Base-by-base conservation (phyloP, 371 early-diverging fungal genomes). In the Mucor velutinosus region DNA sequence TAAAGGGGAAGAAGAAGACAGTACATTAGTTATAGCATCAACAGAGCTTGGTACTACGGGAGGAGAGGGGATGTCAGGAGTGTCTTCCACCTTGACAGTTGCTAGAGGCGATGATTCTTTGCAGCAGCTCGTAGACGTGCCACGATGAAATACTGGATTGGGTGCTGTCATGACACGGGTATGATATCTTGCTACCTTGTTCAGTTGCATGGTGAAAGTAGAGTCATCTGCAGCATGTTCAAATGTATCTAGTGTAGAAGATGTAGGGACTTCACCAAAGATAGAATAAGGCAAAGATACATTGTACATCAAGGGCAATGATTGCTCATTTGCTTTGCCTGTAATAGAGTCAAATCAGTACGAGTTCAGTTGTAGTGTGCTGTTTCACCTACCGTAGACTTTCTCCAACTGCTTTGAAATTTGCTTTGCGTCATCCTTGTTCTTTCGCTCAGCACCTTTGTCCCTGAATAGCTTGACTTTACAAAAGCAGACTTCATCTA, bases 391-490 rank as follows among this genome's bases (percentile, higher is more conserved):
- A 64, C 73, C 70, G 39, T 70, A 63, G 8, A 63, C 60, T 29
- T 87, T 87, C 63, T 87, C 87, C 75, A 80, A 76, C 73, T 83
- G 82, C 65, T 86, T 86, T 51, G 84, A 81, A 37, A 87, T 74
- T 65, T 89, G 90, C 45, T 85, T 86, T 33, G 85, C 85, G 68
- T 89, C 88, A 58, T 89, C 90, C 71, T 89, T 89, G 65, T 88
- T 88, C 60, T 89, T 89, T 2, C 90, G 70, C 60, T 89, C 90
- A 10, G 90, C 89, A 10, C 89, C 89, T 81, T 90, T 92, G 60
- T 92, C 92, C 27, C 92, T 78, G 69, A 92, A 92, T 32, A 92
- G 62, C 68, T 91, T 90, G 37, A 91, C 75, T 55, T 86, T 86
- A 11, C 86, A 81, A 62, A 79, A 91, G 47, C 85, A 75, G 12